These are phyloP conservation scores for Adansonia grandidieri DNA, from an alignment of 441 rosid species.

Conservation along the genomic window DNA sequence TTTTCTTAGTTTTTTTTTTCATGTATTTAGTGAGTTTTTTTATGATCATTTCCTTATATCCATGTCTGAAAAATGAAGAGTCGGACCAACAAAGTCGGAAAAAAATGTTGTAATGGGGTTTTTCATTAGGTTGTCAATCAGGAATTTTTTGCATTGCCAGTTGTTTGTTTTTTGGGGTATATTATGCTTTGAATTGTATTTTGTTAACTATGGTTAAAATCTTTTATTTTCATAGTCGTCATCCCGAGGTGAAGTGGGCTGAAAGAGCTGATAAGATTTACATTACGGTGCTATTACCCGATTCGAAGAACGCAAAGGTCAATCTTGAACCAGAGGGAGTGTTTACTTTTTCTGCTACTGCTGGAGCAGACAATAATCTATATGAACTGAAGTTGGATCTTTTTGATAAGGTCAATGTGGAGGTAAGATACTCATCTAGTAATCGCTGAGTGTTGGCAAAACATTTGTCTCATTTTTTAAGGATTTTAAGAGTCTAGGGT, in stretches of 20 bases:
- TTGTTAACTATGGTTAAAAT: not conserved
- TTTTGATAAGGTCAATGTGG: slow-evolving; percentile 69
- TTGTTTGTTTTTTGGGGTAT: not conserved
- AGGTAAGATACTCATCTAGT: slow-evolving; percentile 44
- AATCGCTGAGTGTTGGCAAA: not conserved
- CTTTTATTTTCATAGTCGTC: slow-evolving; percentile 46
- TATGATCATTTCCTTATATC: too few species aligned
- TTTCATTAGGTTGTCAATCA: not conserved
- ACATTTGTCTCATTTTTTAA: not conserved
- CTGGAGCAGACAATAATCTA: slow-evolving; percentile 52
- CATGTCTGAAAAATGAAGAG: too few species aligned
- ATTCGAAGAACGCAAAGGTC: slow-evolving; percentile 68
- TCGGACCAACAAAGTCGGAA: too few species aligned
- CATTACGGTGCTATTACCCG: slow-evolving; percentile 61
- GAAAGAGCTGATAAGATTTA: slow-evolving; percentile 66
- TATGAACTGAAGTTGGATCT: slow-evolving; percentile 76
- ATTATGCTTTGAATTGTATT: not conserved
- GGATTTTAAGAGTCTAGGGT: not conserved
- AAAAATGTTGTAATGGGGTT: not conserved
- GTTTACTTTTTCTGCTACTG: slow-evolving; percentile 66
- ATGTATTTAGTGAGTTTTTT: too few species aligned
- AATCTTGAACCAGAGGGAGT: slow-evolving; percentile 70
- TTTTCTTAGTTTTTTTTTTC: too few species aligned
- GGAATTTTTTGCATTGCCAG: not conserved
- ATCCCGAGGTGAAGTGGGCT: slow-evolving; percentile 84